These are phyloP conservation scores for Clitopilus passeckerianus DNA, from an alignment of 768 basidiomycete genomes.

Conservation along the genomic window DNA sequence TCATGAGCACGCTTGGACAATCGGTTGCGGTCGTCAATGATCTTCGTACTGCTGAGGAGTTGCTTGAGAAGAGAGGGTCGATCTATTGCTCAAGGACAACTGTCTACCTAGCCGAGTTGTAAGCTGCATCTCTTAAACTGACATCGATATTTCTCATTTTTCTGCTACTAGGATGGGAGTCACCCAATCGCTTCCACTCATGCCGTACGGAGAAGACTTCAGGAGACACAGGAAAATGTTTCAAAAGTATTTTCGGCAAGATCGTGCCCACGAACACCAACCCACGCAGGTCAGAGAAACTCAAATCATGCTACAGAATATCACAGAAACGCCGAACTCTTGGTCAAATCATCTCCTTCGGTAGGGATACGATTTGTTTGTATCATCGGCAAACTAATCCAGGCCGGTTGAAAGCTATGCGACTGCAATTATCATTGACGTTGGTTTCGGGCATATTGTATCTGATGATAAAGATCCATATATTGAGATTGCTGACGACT, in stretches of 20 bases:
- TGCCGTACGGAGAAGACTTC: not conserved
- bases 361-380: not conserved
- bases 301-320: not conserved
- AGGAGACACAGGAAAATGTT: not conserved
- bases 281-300: not conserved
- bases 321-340: not conserved
- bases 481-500: not conserved
- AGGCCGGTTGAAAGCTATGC: slow-evolving; percentile 10
- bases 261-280: not conserved
- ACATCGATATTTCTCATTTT: too few species aligned
- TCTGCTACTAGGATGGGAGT: not conserved
- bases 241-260: not conserved
- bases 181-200: not conserved
- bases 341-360: not conserved
- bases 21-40: not conserved
- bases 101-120: slow-evolving; percentile 15
- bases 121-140: not conserved
- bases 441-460: not conserved
- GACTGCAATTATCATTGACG: slow-evolving; percentile 12
- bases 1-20: not conserved
- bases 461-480: not conserved
- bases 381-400: not conserved
- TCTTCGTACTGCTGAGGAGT: slow-evolving; percentile 18
- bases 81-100: slow-evolving; percentile 20
- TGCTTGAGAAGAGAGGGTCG: slow-evolving; percentile 19